Percentiles rank a stretch among this genome's conserved stretches.
These are phyloP conservation scores for Daldinia bambusicola DNA, from an alignment of 495 filamentous ascomycete genomes.

Conservation along the genomic window DNA sequence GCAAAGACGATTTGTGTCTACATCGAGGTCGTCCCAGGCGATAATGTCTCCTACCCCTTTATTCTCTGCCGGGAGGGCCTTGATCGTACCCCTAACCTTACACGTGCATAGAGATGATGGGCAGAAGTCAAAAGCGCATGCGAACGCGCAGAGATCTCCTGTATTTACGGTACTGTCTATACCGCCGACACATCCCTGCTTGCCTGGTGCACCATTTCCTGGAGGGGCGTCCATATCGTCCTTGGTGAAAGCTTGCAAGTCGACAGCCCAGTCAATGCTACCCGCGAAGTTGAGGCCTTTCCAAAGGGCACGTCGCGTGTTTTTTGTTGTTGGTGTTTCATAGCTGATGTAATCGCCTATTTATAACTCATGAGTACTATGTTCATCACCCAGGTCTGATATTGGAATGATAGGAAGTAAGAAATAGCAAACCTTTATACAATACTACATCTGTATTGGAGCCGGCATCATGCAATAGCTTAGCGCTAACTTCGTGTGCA, in stretches of 20 bases:
- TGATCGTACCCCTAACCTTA: neutral
- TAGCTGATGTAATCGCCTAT: neutral
- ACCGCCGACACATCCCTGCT: neutral
- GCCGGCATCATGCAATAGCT: slow-evolving; percentile 1
- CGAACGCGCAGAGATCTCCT: neutral
- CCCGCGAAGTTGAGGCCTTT: slow-evolving; percentile 14
- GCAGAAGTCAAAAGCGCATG: neutral
- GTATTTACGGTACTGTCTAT: neutral
- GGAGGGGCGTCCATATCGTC: too few relatives aligned
- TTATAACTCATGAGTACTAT: neutral
- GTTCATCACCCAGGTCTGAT: too few relatives aligned
- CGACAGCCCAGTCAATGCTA: slow-evolving; percentile 22
- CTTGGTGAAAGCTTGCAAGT: slow-evolving; percentile 1
- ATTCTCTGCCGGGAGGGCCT: neutral
- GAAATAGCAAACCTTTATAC: neutral
- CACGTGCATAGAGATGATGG: neutral
- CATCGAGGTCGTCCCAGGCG: neutral
- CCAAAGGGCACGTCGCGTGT: slow-evolving; percentile 1
- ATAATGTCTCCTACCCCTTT: slow-evolving; percentile 1
- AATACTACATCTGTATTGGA: slow-evolving; percentile 8
- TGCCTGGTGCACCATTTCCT: neutral
- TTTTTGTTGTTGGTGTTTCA: slow-evolving; percentile 12
- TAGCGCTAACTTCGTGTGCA: neutral
- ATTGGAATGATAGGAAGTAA: too few relatives aligned
- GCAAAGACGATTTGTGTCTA: neutral